A percentile compares a stretch with the other conserved stretches of the same genome.
Evolutionary conservation across 495 filamentous ascomycete genomes (phyloP).

Genomic region (Barbatosphaeria neglecta): DNA sequence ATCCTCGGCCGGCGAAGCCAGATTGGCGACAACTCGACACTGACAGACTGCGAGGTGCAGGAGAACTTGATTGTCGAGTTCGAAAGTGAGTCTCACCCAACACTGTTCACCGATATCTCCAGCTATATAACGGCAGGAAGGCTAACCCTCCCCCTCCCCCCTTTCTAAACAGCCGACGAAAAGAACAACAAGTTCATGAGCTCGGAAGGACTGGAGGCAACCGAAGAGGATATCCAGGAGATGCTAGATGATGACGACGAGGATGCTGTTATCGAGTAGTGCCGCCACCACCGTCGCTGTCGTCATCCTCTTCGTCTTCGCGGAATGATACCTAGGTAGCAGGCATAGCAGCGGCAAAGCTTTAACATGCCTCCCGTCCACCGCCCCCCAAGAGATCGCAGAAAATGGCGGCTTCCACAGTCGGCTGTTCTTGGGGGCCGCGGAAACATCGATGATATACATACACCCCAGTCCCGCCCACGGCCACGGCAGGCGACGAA

Average conservation of each 20-base stretch:
- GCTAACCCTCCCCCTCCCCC: not conserved
- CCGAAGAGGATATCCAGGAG: conserved; percentile 38
- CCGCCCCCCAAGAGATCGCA: no score
- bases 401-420: no score
- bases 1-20: conserved; percentile 65
- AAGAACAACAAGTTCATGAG: conserved; percentile 81
- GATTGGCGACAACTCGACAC: conserved; percentile 60
- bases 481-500: no score
- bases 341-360: no score
- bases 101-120: no score
- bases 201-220: conserved; percentile 62
- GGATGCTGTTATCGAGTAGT: conserved; percentile 2
- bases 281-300: not conserved
- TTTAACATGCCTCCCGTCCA: no score
- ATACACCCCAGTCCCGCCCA: no score
- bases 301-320: not conserved
- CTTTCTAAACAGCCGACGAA: conserved; percentile 44
- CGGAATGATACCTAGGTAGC: no score
- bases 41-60: conserved; percentile 85
- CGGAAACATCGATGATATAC: no score
- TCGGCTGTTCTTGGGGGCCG: no score
- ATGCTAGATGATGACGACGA: conserved; percentile 18
- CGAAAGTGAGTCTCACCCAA: conserved; percentile 62
- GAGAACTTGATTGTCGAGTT: conserved; percentile 73
- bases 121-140: no score